These are phyloP conservation scores for Backusella australiensis DNA, from an alignment of 192 early-diverging fungal genomes.

Conservation along the genomic window DNA sequence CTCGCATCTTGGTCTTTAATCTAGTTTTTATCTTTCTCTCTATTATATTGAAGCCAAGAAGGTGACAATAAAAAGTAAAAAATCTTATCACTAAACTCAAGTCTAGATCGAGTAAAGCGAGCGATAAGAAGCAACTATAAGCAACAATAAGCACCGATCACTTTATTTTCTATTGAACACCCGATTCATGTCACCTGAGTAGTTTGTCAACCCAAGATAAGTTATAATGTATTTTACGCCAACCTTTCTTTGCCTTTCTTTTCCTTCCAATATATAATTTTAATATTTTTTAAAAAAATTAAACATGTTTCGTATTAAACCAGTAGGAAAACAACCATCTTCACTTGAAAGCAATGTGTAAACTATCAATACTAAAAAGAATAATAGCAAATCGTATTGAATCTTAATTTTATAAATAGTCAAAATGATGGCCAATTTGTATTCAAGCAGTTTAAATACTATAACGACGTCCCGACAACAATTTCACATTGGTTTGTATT, in stretches of 20 bases:
- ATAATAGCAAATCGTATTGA: not conserved
- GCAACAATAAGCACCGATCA: not conserved
- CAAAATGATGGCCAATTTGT: not conserved
- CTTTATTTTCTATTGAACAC: not conserved
- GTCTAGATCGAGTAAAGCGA: not conserved
- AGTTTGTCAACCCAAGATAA: not conserved
- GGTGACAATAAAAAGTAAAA: not conserved
- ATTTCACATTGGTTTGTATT: not conserved
- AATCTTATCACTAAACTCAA: not conserved
- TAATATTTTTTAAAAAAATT: not conserved
- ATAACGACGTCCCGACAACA: not conserved
- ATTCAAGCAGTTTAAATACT: not conserved
- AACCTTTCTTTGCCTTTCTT: not conserved
- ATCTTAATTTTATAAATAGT: not conserved
- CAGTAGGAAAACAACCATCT: not conserved
- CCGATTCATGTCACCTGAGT: not conserved
- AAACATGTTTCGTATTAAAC: not conserved
- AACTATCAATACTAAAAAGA: not conserved
- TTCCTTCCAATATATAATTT: not conserved
- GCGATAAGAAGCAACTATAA: not conserved
- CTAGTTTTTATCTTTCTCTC: not conserved
- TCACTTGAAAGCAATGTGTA: conserved; percentile 1
- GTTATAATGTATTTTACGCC: not conserved
- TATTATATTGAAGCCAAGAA: not conserved
- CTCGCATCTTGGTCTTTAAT: not conserved